Evolutionary conservation across 2,329 filamentous ascomycete genomes (phyloP).

Genomic region (Chaetomiaceae sp.): DNA sequence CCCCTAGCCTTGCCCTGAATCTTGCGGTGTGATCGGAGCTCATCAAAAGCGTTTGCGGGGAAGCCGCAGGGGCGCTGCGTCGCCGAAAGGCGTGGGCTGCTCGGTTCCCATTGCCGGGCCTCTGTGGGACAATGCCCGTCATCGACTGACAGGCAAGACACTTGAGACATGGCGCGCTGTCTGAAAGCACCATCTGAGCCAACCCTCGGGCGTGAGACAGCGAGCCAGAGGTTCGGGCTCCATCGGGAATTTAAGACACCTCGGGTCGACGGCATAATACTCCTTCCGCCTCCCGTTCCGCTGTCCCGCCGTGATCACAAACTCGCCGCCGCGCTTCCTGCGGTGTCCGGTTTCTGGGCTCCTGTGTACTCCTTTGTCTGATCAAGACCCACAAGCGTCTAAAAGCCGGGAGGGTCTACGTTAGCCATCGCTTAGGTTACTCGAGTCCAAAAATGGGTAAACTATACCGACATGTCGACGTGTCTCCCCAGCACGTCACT

Average conservation of each 20-base stretch:
- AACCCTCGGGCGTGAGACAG: neutral
- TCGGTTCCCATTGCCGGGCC: slow-evolving; percentile 5
- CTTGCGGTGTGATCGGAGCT: neutral
- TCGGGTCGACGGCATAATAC: slow-evolving; percentile 1
- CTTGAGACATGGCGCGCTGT: neutral
- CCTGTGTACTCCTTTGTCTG: slow-evolving; percentile 23
- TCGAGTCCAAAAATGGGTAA: slow-evolving; percentile 10
- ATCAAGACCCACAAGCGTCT: slow-evolving; percentile 19
- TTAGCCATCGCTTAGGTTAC: slow-evolving; percentile 5
- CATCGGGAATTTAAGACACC: slow-evolving; percentile 1
- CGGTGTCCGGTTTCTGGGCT: slow-evolving; percentile 13
- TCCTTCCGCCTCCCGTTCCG: slow-evolving; percentile 8
- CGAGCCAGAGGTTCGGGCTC: slow-evolving; percentile 8
- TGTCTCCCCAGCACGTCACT: slow-evolving; percentile 20
- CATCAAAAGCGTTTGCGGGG: slow-evolving; percentile 9
- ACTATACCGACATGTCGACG: slow-evolving; percentile 25
- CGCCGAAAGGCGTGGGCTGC: slow-evolving; percentile 6
- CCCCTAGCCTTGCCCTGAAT: neutral
- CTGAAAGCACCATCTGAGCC: neutral
- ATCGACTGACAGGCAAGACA: slow-evolving; percentile 2
- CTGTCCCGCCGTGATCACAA: slow-evolving; percentile 10
- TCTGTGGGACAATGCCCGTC: slow-evolving; percentile 8
- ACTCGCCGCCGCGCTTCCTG: slow-evolving; percentile 12
- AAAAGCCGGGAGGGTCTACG: slow-evolving; percentile 5
- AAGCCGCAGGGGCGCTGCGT: slow-evolving; percentile 7